These are phyloP conservation scores for Glarea lozoyensis DNA, from an alignment of 495 filamentous ascomycete species.

Conservation along the genomic window DNA sequence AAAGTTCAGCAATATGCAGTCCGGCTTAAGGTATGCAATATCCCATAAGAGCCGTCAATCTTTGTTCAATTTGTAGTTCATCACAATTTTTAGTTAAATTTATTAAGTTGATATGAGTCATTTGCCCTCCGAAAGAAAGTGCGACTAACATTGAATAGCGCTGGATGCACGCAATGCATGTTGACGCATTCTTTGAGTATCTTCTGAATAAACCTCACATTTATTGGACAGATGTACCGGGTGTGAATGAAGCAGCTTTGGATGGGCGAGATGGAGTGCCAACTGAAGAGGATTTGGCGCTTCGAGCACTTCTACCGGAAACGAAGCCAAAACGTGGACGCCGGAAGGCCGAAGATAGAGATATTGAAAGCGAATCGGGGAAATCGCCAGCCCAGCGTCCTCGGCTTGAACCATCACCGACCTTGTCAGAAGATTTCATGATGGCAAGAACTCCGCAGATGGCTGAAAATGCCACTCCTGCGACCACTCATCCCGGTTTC, in stretches of 20 bases:
- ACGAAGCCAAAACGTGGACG: conserved; percentile 85
- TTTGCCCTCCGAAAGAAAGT: too few species aligned
- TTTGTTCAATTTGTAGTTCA: too few species aligned
- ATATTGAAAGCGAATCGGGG: conserved; percentile 41
- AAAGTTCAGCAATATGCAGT: conserved; percentile 98
- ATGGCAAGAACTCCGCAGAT: conserved; percentile 21
- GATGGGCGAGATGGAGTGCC: conserved; percentile 79
- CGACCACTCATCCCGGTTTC: conserved; percentile 37
- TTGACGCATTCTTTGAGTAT: conserved; percentile 95
- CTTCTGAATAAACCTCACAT: conserved; percentile 67
- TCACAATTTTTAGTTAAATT: too few species aligned
- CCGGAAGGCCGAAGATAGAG: conserved; percentile 71
- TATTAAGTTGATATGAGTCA: too few species aligned
- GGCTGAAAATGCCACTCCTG: conserved; percentile 22
- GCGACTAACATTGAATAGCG: conserved; percentile 41
- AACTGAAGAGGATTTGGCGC: conserved; percentile 84
- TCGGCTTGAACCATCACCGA: conserved; percentile 54
- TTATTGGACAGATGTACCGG: conserved; percentile 80
- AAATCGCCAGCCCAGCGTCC: conserved; percentile 49
- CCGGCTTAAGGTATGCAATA: conserved; percentile 75
- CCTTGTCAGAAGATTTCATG: conserved; percentile 45
- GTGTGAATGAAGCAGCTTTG: conserved; percentile 47
- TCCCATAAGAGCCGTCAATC: too few species aligned
- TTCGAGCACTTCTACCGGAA: conserved; percentile 81
- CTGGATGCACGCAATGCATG: conserved; percentile 98